phyloP scores from a whole-genome alignment of 352 stramenopile genomes.

The Poterioochromonas sp. region DNA sequence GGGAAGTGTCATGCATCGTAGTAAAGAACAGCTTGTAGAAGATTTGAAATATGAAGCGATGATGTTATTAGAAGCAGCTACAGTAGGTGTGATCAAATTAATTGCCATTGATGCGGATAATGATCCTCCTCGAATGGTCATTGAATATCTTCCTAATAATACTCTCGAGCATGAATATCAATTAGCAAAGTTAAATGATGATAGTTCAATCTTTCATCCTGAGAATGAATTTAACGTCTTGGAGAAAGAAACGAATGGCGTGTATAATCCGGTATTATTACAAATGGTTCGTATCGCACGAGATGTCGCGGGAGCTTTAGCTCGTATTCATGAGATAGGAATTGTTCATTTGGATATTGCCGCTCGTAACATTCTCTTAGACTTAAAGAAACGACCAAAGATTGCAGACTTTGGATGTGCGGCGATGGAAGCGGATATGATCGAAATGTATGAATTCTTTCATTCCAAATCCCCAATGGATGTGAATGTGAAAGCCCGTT shows the following conservation, averaged over 20 bases:
- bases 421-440: neutral
- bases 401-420: slow-evolving; percentile 16
- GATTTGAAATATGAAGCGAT: neutral
- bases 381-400: neutral
- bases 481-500: neutral
- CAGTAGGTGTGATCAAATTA: neutral
- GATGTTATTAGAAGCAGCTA: neutral
- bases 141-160: neutral
- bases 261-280: neutral
- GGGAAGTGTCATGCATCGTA: neutral
- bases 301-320: slow-evolving; percentile 7
- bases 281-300: slow-evolving; percentile 13
- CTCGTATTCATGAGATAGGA: neutral
- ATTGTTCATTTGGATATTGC: slow-evolving; percentile 31
- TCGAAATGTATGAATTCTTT: neutral
- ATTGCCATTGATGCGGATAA: neutral
- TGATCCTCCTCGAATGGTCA: neutral
- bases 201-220: slow-evolving; percentile 15
- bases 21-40: neutral
- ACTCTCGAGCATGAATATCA: neutral
- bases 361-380: slow-evolving; percentile 10
- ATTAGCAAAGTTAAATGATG: neutral
- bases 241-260: neutral
- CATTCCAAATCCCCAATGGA: neutral
- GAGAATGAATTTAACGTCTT: neutral